Evolutionary conservation across 2,329 filamentous ascomycete genomes (phyloP).

Genomic region (Scedosporium dehoogii): DNA sequence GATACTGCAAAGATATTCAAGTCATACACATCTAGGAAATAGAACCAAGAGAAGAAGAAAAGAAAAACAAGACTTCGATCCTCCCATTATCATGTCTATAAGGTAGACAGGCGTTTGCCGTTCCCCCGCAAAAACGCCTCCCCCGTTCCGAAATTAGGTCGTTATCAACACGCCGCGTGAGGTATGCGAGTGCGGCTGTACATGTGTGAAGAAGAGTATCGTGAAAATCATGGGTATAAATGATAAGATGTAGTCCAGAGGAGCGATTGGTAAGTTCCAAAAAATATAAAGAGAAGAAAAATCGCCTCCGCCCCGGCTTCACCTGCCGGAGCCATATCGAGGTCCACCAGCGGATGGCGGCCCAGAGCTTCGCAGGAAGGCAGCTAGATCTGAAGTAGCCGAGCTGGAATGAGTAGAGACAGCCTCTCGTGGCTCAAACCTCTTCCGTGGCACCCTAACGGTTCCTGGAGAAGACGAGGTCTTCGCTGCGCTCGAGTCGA

Average conservation of each 20-base stretch:
- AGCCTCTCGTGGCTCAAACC: conserved; percentile 46
- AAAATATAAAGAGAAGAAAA: too few relatives aligned
- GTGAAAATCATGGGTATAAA: background rate
- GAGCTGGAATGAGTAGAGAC: conserved; percentile 32
- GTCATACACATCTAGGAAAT: too few relatives aligned
- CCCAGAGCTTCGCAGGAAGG: conserved; percentile 60
- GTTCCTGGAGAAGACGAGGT: conserved; percentile 14
- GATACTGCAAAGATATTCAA: too few relatives aligned
- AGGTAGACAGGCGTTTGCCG: background rate
- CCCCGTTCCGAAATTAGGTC: background rate
- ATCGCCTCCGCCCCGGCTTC: background rate
- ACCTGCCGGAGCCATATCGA: background rate
- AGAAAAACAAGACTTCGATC: background rate
- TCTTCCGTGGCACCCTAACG: conserved; percentile 43
- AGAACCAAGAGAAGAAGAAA: background rate
- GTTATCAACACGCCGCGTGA: background rate
- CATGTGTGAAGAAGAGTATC: background rate
- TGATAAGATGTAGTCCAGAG: background rate
- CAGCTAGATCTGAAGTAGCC: conserved; percentile 59
- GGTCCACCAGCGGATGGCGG: conserved; percentile 34
- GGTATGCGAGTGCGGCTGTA: background rate
- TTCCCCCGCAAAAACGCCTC: background rate
- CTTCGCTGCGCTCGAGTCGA: conserved; percentile 12
- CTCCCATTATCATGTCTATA: background rate
- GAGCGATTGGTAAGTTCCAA: too few relatives aligned